Percentiles rank a stretch among this genome's conserved stretches.
Evolutionary conservation across 306 rosid genomes (phyloP).

Genomic region (Sechiopsis laciniata): DNA sequence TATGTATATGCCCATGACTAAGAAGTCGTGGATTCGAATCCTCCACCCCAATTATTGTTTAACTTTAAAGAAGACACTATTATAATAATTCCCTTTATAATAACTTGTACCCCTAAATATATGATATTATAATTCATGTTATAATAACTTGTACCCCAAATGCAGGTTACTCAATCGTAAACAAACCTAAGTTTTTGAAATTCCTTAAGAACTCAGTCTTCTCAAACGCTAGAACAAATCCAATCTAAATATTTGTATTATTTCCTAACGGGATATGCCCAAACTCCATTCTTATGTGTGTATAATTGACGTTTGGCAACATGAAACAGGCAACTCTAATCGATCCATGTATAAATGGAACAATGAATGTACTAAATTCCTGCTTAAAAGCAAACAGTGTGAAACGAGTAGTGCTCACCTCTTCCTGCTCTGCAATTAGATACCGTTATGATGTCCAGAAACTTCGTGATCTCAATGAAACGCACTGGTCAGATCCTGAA

Average conservation of each 20-base stretch:
- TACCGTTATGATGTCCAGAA: conserved; percentile 50
- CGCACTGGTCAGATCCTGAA: conserved; percentile 69
- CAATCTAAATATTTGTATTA: not conserved
- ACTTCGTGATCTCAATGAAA: conserved; percentile 59
- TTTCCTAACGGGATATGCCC: not conserved
- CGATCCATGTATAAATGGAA: conserved; percentile 67
- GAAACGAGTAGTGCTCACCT: conserved; percentile 64
- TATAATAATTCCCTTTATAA: too few species aligned
- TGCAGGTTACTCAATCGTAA: too few species aligned
- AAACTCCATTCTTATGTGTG: not conserved
- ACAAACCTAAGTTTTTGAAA: not conserved
- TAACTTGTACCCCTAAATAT: too few species aligned
- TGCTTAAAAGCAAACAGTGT: conserved; percentile 49
- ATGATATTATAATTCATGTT: too few species aligned
- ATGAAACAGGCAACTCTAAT: conserved; percentile 38
- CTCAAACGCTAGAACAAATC: not conserved
- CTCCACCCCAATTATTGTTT: too few species aligned
- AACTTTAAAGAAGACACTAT: too few species aligned
- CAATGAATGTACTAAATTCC: conserved; percentile 59
- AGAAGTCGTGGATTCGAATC: too few species aligned
- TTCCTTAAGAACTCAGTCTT: not conserved
- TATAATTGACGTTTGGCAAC: too few species aligned
- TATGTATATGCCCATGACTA: too few species aligned
- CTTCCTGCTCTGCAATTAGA: conserved; percentile 79
- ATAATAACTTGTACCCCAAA: too few species aligned